phyloP scores from a whole-genome alignment of 2,329 filamentous ascomycete species.

The Xylariaceae sp. region DNA sequence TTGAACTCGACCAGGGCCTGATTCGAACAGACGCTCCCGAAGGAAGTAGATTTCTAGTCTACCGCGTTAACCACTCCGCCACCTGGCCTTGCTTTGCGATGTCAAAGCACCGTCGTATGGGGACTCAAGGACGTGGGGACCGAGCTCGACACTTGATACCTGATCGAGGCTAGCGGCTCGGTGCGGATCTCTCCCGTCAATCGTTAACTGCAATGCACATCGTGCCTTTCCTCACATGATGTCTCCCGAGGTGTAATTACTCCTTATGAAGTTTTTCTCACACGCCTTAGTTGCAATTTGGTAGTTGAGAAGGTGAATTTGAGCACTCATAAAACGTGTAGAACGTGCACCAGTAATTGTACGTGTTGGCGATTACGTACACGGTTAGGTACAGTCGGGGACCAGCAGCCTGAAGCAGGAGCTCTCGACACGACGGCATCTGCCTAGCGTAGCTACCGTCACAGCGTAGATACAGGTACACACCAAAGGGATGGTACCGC shows the following conservation, averaged over 20 bases:
- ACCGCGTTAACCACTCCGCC: slow-evolving; percentile 20
- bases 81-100: slow-evolving; percentile 2
- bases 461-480: no score
- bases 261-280: background rate
- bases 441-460: no score
- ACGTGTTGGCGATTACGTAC: no score
- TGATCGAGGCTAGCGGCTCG: background rate
- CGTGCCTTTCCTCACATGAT: no score
- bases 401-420: no score
- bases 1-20: background rate
- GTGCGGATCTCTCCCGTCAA: background rate
- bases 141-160: background rate
- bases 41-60: slow-evolving; percentile 11
- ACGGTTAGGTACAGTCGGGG: no score
- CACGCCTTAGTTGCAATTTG: no score
- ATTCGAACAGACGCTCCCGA: slow-evolving; percentile 3
- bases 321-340: background rate
- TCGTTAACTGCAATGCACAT: no score
- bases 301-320: no score
- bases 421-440: no score
- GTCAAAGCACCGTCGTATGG: background rate
- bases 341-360: background rate
- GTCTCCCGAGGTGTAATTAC: background rate
- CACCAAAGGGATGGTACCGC: no score
- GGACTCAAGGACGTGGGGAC: background rate